These are phyloP conservation scores for Hypoxylon rickii DNA, from an alignment of 495 filamentous ascomycete species.

Conservation along the genomic window DNA sequence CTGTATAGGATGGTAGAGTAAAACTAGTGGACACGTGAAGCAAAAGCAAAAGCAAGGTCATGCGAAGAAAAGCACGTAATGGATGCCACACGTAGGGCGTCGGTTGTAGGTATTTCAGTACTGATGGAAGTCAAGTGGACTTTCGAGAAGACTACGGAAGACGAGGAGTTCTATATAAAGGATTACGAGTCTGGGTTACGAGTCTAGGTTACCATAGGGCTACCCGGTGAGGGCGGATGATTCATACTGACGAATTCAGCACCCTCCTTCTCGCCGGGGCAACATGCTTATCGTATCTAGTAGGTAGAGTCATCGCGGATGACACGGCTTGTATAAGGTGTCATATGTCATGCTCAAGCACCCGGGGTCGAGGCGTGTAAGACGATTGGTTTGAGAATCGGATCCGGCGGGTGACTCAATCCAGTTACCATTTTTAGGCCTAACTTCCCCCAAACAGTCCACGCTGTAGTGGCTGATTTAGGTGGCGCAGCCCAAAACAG, in stretches of 20 bases:
- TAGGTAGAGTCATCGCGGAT: slow-evolving; percentile 19
- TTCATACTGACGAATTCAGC: no score
- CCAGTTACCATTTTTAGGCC: slow-evolving; percentile 12
- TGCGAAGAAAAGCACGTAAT: slow-evolving; percentile 15
- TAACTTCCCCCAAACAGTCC: neutral
- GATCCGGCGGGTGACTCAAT: slow-evolving; percentile 25
- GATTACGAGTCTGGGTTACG: no score
- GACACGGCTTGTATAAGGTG: neutral
- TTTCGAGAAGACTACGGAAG: slow-evolving; percentile 21
- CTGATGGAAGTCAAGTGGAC: slow-evolving; percentile 3
- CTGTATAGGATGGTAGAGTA: neutral
- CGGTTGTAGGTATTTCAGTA: slow-evolving; percentile 19
- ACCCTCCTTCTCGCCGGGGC: no score
- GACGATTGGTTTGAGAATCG: slow-evolving; percentile 23
- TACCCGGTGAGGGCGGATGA: no score
- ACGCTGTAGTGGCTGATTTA: neutral
- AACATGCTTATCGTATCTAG: neutral
- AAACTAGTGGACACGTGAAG: slow-evolving; percentile 19
- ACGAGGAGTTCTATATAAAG: slow-evolving; percentile 19
- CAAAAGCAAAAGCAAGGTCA: slow-evolving; percentile 9
- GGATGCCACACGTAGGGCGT: slow-evolving; percentile 25
- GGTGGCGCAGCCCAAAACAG: slow-evolving; percentile 17
- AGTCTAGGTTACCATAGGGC: no score
- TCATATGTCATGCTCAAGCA: neutral
- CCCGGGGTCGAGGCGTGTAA: slow-evolving; percentile 22